A percentile compares a stretch with the other conserved stretches of the same genome.
Conservation (phyloP, 2,329 filamentous ascomycete genomes). For the Colletotrichum tanaceti region DNA sequence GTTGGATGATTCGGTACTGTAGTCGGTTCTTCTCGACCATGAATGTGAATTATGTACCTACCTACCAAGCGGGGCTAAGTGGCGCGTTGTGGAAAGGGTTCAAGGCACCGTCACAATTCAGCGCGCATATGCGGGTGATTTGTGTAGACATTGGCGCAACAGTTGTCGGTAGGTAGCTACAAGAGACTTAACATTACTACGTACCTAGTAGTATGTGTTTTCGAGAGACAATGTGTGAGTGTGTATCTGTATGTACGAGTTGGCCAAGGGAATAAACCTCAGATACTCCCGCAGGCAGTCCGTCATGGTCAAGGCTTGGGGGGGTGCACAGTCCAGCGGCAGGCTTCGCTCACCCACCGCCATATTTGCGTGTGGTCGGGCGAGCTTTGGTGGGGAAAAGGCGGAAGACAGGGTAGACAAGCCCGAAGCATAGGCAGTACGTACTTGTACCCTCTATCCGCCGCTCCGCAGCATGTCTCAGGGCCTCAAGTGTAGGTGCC, state of each 20-base stretch:
- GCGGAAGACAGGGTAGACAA: conserved; percentile 22
- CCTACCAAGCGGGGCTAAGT: background rate
- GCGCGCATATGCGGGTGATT: background rate
- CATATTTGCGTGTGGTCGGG: conserved; percentile 16
- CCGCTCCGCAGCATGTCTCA: background rate
- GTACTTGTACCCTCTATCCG: background rate
- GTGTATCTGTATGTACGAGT: too few relatives aligned
- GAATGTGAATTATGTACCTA: background rate
- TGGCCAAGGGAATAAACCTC: background rate
- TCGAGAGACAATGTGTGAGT: background rate
- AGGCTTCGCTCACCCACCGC: conserved; percentile 13
- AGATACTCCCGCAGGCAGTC: background rate
- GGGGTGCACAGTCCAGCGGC: background rate
- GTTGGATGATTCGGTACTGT: conserved; percentile 3
- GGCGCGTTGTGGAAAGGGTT: background rate
- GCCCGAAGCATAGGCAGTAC: background rate
- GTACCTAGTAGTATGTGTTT: too few relatives aligned
- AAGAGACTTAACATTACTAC: too few relatives aligned
- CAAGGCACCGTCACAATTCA: background rate
- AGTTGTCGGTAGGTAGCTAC: background rate
- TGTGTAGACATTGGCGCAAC: background rate
- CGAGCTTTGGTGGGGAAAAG: conserved; percentile 35
- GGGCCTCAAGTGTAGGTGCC: too few relatives aligned
- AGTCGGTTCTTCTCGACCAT: background rate
- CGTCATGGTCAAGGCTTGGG: background rate